Evolutionary conservation across 2,329 filamentous ascomycete genomes (phyloP), one percentile per base, ranked within the genome.

Genomic region (Xylaria sp.): DNA sequence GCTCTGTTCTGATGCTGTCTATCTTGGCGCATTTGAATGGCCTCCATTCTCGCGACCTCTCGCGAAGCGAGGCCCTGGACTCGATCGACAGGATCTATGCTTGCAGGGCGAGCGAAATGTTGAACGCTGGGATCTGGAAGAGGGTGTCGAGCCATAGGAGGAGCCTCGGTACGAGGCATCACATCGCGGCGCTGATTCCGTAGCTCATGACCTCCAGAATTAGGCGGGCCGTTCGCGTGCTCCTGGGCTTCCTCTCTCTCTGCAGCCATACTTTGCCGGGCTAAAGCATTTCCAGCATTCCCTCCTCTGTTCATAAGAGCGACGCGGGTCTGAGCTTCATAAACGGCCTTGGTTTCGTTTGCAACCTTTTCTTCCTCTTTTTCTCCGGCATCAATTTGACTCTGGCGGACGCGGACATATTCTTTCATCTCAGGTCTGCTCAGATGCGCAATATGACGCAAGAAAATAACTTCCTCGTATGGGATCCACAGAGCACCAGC

Each of bases 401-500:
- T 83, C 74, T 90, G 88, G 3, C 89, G 86, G 48, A 91, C 83
- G 20, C 88, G 87, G 60, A 86, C 87, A 71, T 90, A 91, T 73
- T 91, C 88, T 76, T 90, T 90, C 58, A 91, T 82, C 71, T 91
- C 88, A 1, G 83, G 80, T 10, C 88, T 80, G 3, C 78, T 83
- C 0, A 90, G 78, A 1, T 79, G 73, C n/a, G 80, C 77, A 0
- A 91, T 80, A 58, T 90, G 88, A 1, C 83, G 80, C 28, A 90
- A 84, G 28, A 90, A 86, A 41, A 85, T 83, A 12, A 90, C 86
- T 59, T 91, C 88, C 15, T 91, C 88, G 70, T 88, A 90, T 6
- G 84, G 80, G 46, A 91, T 88, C 89, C 89, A 91, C 0, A 90
- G 76, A 1, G 86, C 88, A 13, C 89, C 89, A 1, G 88, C 86